Percentiles rank a stretch among this genome's conserved stretches.
These are phyloP conservation scores for Ammopiptanthus mongolicus DNA, from an alignment of 306 rosid species.

Conservation along the genomic window DNA sequence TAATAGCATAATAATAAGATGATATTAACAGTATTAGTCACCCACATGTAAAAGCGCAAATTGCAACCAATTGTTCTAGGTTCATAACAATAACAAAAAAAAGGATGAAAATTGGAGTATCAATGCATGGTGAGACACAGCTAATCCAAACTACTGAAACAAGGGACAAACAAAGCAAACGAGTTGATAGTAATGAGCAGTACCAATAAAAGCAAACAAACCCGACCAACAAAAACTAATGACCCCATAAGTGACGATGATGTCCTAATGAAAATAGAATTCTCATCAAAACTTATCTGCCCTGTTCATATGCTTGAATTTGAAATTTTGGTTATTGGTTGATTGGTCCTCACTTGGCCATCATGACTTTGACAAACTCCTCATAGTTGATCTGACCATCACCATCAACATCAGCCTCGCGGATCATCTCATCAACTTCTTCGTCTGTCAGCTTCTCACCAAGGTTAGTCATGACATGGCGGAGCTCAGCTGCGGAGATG, in stretches of 20 bases:
- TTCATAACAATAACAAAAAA: constrained; percentile 27
- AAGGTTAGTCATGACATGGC: constrained; percentile 81
- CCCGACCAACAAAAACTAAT: constrained; percentile 55
- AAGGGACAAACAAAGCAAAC: constrained; percentile 46
- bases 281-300: constrained; percentile 54
- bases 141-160: constrained; percentile 47
- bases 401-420: constrained; percentile 80
- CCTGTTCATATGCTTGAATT: constrained; percentile 42
- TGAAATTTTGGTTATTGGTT: constrained; percentile 32
- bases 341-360: constrained; percentile 66
- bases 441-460: constrained; percentile 90
- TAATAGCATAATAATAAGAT: constrained; percentile 13
- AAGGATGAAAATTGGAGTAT: constrained; percentile 25
- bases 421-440: constrained; percentile 81
- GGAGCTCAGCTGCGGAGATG: constrained; percentile 89
- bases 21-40: constrained; percentile 38
- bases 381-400: constrained; percentile 82
- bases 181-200: constrained; percentile 45
- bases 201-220: constrained; percentile 53
- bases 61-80: constrained; percentile 47
- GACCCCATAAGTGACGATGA: constrained; percentile 48
- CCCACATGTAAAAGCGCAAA: constrained; percentile 38
- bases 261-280: constrained; percentile 55
- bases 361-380: constrained; percentile 83
- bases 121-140: constrained; percentile 39